Conservation (phyloP, 306 rosid species). For the Calophaca sinica region DNA sequence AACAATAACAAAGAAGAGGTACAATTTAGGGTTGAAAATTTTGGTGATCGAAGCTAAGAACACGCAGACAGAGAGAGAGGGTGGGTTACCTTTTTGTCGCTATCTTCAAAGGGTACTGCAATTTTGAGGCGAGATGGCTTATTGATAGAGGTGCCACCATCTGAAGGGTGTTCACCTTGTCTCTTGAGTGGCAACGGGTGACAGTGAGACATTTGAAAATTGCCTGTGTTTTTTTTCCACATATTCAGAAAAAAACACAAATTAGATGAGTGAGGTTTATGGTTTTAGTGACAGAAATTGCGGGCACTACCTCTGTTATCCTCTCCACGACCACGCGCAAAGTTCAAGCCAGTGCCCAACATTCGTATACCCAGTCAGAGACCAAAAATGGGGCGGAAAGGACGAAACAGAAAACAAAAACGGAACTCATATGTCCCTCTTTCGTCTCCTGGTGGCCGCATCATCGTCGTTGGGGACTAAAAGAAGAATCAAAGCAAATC, state of each 20-base stretch:
- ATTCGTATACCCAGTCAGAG: no score
- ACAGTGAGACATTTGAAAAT: conserved; percentile 51
- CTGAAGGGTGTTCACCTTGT: conserved; percentile 62
- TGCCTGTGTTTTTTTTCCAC: neutral
- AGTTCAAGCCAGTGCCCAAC: no score
- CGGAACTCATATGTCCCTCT: no score
- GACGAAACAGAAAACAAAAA: no score
- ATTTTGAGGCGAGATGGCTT: conserved; percentile 70
- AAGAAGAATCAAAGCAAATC: no score
- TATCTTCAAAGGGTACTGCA: conserved; percentile 68
- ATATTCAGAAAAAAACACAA: neutral
- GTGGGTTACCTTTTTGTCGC: conserved; percentile 66
- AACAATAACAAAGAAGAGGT: neutral
- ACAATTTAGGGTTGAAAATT: conserved; percentile 43
- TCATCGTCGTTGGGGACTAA: no score
- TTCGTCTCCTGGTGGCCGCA: no score
- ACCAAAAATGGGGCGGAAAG: no score
- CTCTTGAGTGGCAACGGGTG: conserved; percentile 54
- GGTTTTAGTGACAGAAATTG: conserved; percentile 44
- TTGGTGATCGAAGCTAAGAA: neutral
- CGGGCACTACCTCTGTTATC: neutral
- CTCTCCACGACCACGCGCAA: no score
- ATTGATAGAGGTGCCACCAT: conserved; percentile 68
- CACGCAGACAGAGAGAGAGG: neutral
- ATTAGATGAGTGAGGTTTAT: conserved; percentile 29